phyloP scores from a whole-genome alignment of 768 basidiomycete species.

The Auricularia auricula-judae region DNA sequence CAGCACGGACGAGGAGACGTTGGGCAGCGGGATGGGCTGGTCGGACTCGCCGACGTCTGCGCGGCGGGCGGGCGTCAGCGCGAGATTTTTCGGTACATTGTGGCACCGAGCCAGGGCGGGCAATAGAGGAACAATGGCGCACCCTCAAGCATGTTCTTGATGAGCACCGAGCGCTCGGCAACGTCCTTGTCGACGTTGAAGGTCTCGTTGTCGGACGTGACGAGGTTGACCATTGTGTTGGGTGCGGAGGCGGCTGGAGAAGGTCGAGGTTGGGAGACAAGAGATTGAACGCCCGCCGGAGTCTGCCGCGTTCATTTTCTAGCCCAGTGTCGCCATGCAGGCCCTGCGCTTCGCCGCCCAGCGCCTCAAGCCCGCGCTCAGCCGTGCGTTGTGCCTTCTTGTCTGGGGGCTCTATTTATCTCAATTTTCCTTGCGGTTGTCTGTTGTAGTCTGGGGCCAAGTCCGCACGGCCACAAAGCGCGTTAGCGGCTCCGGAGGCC shows the following conservation, averaged over 20 bases:
- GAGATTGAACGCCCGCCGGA: not conserved
- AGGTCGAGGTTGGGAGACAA: not conserved
- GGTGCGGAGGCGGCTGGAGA: not conserved
- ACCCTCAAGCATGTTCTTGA: constrained; percentile 96
- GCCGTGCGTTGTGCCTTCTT: not conserved
- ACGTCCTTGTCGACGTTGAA: constrained; percentile 91
- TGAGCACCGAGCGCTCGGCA: constrained; percentile 88
- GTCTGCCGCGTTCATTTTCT: not conserved
- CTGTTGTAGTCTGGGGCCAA: constrained; percentile 39
- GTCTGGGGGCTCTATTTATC: not conserved
- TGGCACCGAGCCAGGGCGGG: not conserved
- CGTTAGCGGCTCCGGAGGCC: constrained; percentile 88
- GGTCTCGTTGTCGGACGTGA: constrained; percentile 91
- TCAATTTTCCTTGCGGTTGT: constrained; percentile 15
- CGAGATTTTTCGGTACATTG: not conserved
- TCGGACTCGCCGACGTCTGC: constrained; percentile 90
- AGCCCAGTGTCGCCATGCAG: not conserved
- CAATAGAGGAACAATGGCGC: not conserved
- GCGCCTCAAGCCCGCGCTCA: not conserved
- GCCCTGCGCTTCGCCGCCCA: not conserved
- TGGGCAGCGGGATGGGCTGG: constrained; percentile 89
- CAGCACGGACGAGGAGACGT: constrained; percentile 84
- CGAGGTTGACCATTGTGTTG: constrained; percentile 65
- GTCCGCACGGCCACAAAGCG: constrained; percentile 93
- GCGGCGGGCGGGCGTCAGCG: not conserved